These are phyloP conservation scores for Mentha longifolia DNA, from an alignment of 257 asterid genomes.

Conservation along the genomic window DNA sequence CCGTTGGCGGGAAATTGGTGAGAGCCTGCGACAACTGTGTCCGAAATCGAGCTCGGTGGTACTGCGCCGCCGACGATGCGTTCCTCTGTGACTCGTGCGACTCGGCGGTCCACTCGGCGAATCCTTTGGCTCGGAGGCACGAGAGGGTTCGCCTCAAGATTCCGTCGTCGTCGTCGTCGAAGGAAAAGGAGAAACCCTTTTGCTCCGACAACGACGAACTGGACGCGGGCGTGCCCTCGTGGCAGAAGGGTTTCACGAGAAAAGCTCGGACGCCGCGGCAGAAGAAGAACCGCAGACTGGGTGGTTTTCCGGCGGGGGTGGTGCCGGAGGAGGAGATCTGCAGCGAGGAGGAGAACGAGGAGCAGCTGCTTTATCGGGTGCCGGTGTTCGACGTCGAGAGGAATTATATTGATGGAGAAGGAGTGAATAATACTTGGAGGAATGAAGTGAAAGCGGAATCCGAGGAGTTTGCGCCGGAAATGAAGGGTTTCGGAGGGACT, in stretches of 20 bases:
- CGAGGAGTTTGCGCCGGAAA: constrained; percentile 15
- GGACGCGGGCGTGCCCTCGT: constrained; percentile 38
- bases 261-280: constrained; percentile 73
- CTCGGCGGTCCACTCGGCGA: constrained; percentile 78
- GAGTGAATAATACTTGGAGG: not conserved
- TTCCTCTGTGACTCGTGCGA: constrained; percentile 82
- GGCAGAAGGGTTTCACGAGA: constrained; percentile 75
- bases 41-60: constrained; percentile 72
- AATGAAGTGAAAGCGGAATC: not conserved
- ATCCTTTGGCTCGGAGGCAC: constrained; percentile 73
- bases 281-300: constrained; percentile 22
- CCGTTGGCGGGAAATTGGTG: constrained; percentile 63
- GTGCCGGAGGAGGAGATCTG: constrained; percentile 81
- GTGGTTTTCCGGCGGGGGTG: constrained; percentile 41
- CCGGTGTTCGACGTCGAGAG: constrained; percentile 46
- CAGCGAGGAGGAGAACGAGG: constrained; percentile 70
- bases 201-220: constrained; percentile 13
- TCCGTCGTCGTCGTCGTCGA: constrained; percentile 23
- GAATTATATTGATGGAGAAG: not conserved
- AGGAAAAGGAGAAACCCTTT: not conserved
- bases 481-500: constrained; percentile 41
- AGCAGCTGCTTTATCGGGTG: constrained; percentile 64
- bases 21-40: constrained; percentile 85
- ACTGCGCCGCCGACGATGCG: constrained; percentile 90
- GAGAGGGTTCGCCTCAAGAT: constrained; percentile 79